Percentiles rank a stretch among this genome's conserved stretches.
phyloP scores from a whole-genome alignment of 2,329 filamentous ascomycete species.

The Fusarium sp. region DNA sequence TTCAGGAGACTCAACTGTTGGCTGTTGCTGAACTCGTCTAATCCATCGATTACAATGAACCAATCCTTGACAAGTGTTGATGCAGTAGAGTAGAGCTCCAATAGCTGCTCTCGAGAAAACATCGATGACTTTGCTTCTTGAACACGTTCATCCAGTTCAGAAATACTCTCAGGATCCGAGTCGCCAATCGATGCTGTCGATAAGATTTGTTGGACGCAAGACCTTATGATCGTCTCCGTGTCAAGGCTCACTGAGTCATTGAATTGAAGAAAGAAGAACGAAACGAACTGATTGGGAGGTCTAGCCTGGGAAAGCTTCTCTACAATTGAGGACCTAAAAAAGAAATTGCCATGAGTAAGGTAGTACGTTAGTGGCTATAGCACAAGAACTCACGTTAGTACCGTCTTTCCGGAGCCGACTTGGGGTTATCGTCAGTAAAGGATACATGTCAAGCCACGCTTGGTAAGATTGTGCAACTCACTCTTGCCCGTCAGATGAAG shows the following conservation, averaged over 20 bases:
- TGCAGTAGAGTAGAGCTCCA: neutral
- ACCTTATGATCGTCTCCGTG: neutral
- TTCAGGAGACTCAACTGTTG: neutral
- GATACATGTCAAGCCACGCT: accelerated
- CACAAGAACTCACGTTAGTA: slow-evolving; percentile 8
- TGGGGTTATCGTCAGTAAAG: no score
- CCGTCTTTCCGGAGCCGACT: slow-evolving; percentile 41
- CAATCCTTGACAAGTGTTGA: accelerated
- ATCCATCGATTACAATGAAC: neutral
- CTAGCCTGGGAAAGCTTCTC: neutral
- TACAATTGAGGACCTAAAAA: neutral
- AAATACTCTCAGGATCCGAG: accelerated
- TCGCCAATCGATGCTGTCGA: neutral
- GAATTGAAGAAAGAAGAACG: neutral
- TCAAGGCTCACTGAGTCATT: neutral
- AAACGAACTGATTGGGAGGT: neutral
- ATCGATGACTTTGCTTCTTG: accelerated
- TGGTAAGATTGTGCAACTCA: neutral
- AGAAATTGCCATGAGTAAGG: neutral
- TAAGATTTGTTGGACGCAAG: neutral
- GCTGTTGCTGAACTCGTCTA: neutral
- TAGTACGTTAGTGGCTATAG: neutral
- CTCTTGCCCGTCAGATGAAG: slow-evolving; percentile 35
- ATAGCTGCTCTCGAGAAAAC: neutral
- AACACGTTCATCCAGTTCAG: neutral